Percentiles rank a stretch among this genome's conserved stretches.
phyloP scores from a whole-genome alignment of 495 filamentous ascomycete genomes.

The Lophiostoma macrostomum region DNA sequence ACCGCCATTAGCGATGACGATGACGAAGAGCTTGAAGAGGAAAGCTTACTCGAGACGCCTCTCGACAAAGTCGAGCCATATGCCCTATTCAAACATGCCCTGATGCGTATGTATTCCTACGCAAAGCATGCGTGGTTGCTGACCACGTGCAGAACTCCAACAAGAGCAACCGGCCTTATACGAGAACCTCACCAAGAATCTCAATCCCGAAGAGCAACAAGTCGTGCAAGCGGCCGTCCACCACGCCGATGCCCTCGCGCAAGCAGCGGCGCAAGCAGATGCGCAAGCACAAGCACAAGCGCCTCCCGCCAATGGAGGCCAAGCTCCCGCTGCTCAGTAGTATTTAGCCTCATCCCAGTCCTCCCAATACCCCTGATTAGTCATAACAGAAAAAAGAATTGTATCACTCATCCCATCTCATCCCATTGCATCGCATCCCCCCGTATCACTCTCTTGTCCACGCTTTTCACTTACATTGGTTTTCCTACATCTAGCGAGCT shows the following conservation, averaged over 20 bases:
- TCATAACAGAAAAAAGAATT: no score
- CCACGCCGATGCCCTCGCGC: slow-evolving; percentile 66
- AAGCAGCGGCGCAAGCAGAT: slow-evolving; percentile 21
- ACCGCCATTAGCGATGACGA: slow-evolving; percentile 67
- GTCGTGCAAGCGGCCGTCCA: slow-evolving; percentile 76
- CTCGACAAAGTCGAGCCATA: slow-evolving; percentile 95
- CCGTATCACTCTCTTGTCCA: no score
- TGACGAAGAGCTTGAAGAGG: slow-evolving; percentile 89
- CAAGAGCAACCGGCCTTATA: slow-evolving; percentile 89
- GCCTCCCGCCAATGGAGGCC: neutral
- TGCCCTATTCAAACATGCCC: slow-evolving; percentile 71
- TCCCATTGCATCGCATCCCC: no score
- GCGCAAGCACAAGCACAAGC: slow-evolving; percentile 8
- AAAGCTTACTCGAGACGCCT: slow-evolving; percentile 85
- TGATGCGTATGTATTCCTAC: slow-evolving; percentile 64
- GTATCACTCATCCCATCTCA: neutral
- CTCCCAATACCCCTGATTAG: no score
- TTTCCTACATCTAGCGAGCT: no score
- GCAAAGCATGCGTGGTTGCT: slow-evolving; percentile 16
- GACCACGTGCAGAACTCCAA: slow-evolving; percentile 64
- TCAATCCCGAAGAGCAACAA: slow-evolving; percentile 76
- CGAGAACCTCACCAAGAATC: slow-evolving; percentile 69
- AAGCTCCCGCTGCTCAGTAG: neutral
- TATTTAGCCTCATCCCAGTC: neutral
- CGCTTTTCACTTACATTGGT: no score